Evolutionary conservation across 352 stramenopile species (phyloP), one percentile per base, ranked within the genome.

Genomic region (Phytophthora podocarpi): DNA sequence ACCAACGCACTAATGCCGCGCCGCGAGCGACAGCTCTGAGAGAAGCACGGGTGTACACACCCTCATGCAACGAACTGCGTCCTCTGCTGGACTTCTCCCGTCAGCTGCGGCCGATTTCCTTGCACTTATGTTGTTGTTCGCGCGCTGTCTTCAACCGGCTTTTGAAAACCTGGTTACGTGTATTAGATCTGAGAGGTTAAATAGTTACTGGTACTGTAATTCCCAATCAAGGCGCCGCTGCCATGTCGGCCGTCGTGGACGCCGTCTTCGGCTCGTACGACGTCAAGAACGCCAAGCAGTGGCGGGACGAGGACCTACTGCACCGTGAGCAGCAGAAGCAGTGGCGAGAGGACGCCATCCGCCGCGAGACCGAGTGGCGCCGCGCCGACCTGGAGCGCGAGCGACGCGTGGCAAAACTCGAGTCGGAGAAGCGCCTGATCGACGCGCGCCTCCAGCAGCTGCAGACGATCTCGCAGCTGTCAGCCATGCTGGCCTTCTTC

Each of bases 211-310:
- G n/a, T n/a, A n/a, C n/a, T n/a, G n/a, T n/a, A n/a, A n/a, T n/a
- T n/a, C 35, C 43, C 24, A 18, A 3, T 32, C 28, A 34, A 34
- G 6, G 28, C 11, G 28, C 11, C 28, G 11, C 13, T n/a, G 16
- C 24, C 1, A 78, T 91, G 11, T 76, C 79, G 10, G 81, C 79
- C 1, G 76, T 90, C 9, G 80, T 92, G 40, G 80, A 89, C 56
- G 82, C 82, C 27, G 82, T 95, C 47, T 91, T 93, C 62, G 85
- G 83, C 24, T 91, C 84, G 41, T 95, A 95, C 55, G 85, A 95
- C 53, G 69, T 93, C 52, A 91, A 93, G 72, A 87, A 91, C 67
- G 72, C 82, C 67, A 90, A 90, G 76, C 81, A 90, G 53, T 95
- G 85, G 85, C 83, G 85, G 12, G 75, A 92, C 39, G 85, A 95